Conservation (phyloP, 1,284 basidiomycete species). For the Agroathelia rolfsii region DNA sequence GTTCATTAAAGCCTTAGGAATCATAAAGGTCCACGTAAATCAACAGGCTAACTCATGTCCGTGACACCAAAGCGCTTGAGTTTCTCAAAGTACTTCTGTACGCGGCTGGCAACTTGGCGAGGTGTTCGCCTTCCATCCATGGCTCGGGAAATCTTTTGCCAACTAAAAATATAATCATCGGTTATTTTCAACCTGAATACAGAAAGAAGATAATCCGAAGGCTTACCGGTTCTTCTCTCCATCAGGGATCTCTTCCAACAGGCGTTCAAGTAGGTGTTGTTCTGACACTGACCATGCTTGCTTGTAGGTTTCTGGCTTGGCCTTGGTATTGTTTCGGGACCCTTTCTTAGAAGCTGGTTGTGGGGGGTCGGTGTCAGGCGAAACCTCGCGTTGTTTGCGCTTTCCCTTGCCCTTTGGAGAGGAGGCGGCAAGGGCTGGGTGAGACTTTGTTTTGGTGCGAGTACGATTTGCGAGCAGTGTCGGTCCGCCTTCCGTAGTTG, state of each 20-base stretch:
- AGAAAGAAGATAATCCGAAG: conserved; percentile 2
- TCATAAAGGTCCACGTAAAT: conserved; percentile 8
- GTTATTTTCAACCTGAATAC: conserved; percentile 1
- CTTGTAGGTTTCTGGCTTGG: conserved; percentile 63
- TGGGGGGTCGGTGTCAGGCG: conserved; percentile 1
- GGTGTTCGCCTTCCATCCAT: conserved; percentile 69
- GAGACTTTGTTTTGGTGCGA: not conserved
- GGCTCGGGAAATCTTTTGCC: conserved; percentile 69
- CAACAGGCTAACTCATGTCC: conserved; percentile 22
- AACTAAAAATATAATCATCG: conserved; percentile 31
- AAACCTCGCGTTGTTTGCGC: conserved; percentile 2
- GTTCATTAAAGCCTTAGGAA: too few relatives aligned
- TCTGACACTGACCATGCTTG: conserved; percentile 66
- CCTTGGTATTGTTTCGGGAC: conserved; percentile 22
- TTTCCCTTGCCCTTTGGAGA: too few relatives aligned
- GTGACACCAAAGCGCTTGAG: conserved; percentile 64
- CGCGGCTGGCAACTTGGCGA: conserved; percentile 74
- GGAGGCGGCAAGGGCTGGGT: not conserved
- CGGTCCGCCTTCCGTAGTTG: conserved; percentile 10
- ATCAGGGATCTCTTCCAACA: conserved; percentile 65
- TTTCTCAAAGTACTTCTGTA: conserved; percentile 80
- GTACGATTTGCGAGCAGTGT: conserved; percentile 23
- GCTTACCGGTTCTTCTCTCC: conserved; percentile 64
- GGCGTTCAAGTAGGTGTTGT: conserved; percentile 61
- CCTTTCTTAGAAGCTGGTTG: too few relatives aligned